Evolutionary conservation across 2,329 filamentous ascomycete species (phyloP).

Genomic region (Penicillium sp.): DNA sequence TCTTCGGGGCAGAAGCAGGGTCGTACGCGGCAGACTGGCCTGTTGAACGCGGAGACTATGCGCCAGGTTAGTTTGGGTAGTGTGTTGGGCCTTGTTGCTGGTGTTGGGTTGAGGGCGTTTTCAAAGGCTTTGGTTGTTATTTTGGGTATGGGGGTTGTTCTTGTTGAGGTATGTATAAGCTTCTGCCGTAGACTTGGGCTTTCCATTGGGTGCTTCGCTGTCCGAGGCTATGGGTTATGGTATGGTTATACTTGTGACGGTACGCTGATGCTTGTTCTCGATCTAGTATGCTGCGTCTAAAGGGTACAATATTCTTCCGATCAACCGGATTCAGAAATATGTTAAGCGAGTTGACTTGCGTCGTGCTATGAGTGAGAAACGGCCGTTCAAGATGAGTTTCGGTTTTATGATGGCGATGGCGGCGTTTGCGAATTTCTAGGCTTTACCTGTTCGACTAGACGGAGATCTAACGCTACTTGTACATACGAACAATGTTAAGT

Average conservation of each 20-base stretch:
- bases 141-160: conserved; percentile 44
- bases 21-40: conserved; percentile 12
- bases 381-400: conserved; percentile 48
- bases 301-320: conserved; percentile 46
- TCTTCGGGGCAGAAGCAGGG: conserved; percentile 27
- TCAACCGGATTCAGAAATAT: conserved; percentile 41
- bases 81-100: conserved; percentile 44
- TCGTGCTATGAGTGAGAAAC: conserved; percentile 37
- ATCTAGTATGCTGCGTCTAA: conserved; percentile 45
- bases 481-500: conserved; percentile 7
- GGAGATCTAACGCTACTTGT: conserved; percentile 1
- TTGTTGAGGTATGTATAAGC: conserved; percentile 39
- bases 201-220: neutral
- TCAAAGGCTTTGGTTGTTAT: conserved; percentile 44
- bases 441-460: neutral
- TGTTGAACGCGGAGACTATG: conserved; percentile 38
- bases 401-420: conserved; percentile 45
- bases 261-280: neutral
- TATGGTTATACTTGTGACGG: neutral
- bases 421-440: conserved; percentile 45
- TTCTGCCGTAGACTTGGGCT: neutral
- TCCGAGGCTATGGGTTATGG: neutral
- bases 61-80: conserved; percentile 47
- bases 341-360: conserved; percentile 42
- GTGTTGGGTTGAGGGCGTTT: conserved; percentile 45